Base-by-base conservation (phyloP, 2,329 filamentous ascomycete species). In the Aspergillus hiratsukae region DNA sequence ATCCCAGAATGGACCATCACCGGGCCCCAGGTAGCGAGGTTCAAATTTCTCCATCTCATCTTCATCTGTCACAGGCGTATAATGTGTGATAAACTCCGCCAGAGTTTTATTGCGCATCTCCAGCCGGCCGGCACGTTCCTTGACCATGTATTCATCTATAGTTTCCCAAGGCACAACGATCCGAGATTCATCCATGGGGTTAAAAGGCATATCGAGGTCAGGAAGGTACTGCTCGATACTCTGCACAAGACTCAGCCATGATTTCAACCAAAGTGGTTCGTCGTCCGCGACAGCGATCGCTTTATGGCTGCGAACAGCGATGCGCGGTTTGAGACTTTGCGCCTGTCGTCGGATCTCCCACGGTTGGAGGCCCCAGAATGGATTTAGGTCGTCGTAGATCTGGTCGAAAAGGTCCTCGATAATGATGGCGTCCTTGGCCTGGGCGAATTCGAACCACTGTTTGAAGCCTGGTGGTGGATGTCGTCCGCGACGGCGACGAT, bases 321-420 rank as follows among this genome's bases (percentile, higher is more conserved):
- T 74, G 3, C 69, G 63, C 48, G 75, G 66, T 4, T 71, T 62
- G 46, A 73, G 72, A 14, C 69, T 68, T 41, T 66, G 69, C 3
- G 78, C 75, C 54, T 75, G 71, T 49, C 71, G 68, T 3, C 76
- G 74, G 27, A 81, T 73, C 27, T 74, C 65, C 41, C 66, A 65
- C 3, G 80, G 69, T 3, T 72, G 59, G 1, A 80, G 55, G 5
- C 72, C 78, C 80, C 80, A 81, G 59, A 80, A 81, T 0, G 80
- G 79, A 28, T 66, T 70, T 27, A 81, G 51, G 54, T 81, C 80
- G 55, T 77, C 64, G 62, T 81, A 79, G 9, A 82, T 78, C 57
- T 77, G 78, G 57, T 81, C 79, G 61, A 80, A 81, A 58, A 80
- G 77, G 6, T 79, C 75, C 61, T 81, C 80, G 4, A 81, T 67